phyloP scores from a whole-genome alignment of 805 yeast genomes.

The Starmerella asiatica region DNA sequence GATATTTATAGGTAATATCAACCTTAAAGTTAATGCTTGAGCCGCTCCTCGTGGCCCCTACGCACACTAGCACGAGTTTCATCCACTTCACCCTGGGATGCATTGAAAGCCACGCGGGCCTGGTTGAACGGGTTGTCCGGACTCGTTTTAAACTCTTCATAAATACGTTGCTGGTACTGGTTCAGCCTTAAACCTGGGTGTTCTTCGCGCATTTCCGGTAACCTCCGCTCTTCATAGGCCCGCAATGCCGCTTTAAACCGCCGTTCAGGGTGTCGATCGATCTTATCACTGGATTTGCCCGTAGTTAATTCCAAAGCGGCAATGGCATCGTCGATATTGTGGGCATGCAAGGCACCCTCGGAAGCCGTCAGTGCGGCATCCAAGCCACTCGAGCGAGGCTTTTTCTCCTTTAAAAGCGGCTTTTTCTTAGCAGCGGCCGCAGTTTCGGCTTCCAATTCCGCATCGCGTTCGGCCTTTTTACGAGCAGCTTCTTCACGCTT shows the following conservation, averaged over 20 bases:
- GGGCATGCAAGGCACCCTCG: slow-evolving; percentile 42
- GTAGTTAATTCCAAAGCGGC: slow-evolving; percentile 62
- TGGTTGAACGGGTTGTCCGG: slow-evolving; percentile 79
- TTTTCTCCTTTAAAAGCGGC: slow-evolving; percentile 38
- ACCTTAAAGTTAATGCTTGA: slow-evolving; percentile 12
- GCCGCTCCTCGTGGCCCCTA: slow-evolving; percentile 34
- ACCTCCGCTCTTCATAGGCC: slow-evolving; percentile 55
- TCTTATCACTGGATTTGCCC: slow-evolving; percentile 31
- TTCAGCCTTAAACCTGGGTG: slow-evolving; percentile 68
- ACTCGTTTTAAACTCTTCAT: slow-evolving; percentile 69
- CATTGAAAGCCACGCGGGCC: slow-evolving; percentile 51
- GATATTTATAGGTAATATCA: not conserved
- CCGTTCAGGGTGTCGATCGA: slow-evolving; percentile 82
- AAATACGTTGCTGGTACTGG: slow-evolving; percentile 59
- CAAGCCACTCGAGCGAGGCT: slow-evolving; percentile 44
- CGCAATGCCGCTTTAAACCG: slow-evolving; percentile 69
- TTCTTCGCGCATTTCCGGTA: slow-evolving; percentile 62
- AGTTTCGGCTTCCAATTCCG: slow-evolving; percentile 49
- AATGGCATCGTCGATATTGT: slow-evolving; percentile 64
- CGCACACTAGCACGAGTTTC: slow-evolving; percentile 38
- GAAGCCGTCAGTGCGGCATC: slow-evolving; percentile 48
- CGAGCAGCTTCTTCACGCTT: slow-evolving; percentile 65
- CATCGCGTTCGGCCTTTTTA: slow-evolving; percentile 73
- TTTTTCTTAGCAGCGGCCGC: slow-evolving; percentile 44
- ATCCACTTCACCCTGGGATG: slow-evolving; percentile 39